Evolutionary conservation across 75 land plant genomes (phyloP).

Genomic region (Selaginella moellendorffii): DNA sequence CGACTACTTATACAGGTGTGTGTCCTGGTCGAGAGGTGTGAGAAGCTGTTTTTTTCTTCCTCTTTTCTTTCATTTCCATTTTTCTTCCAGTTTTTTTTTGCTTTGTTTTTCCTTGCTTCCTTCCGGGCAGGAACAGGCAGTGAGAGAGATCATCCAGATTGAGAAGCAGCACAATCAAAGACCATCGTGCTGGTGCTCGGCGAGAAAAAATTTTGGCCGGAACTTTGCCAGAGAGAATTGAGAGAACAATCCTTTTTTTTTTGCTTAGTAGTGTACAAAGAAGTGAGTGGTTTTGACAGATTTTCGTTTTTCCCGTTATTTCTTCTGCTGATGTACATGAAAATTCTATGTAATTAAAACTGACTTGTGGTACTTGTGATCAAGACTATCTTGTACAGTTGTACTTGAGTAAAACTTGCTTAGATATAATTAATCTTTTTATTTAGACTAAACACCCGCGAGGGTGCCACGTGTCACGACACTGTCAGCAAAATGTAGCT

Average conservation of each 20-base stretch:
- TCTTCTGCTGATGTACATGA: neutral
- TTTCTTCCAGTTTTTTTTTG: neutral
- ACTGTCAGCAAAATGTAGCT: no score
- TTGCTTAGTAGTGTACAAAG: neutral
- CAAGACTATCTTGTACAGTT: neutral
- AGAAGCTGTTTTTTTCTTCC: neutral
- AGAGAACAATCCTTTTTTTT: neutral
- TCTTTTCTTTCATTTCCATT: neutral
- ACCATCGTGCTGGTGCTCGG: no score
- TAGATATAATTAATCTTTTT: neutral
- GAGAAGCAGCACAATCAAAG: neutral
- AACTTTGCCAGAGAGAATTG: no score
- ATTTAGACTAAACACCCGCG: no score
- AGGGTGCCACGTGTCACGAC: no score
- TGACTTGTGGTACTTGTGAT: neutral
- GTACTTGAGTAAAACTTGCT: neutral
- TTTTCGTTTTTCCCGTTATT: neutral
- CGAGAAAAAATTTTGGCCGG: no score
- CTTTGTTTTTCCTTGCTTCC: neutral
- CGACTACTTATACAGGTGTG: neutral
- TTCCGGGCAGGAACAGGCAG: no score
- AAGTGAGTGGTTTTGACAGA: neutral
- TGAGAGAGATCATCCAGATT: neutral
- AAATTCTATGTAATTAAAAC: neutral
- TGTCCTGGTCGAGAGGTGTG: neutral